phyloP scores from a whole-genome alignment of 768 basidiomycete species.

The Macrolepiota albuminosa region DNA sequence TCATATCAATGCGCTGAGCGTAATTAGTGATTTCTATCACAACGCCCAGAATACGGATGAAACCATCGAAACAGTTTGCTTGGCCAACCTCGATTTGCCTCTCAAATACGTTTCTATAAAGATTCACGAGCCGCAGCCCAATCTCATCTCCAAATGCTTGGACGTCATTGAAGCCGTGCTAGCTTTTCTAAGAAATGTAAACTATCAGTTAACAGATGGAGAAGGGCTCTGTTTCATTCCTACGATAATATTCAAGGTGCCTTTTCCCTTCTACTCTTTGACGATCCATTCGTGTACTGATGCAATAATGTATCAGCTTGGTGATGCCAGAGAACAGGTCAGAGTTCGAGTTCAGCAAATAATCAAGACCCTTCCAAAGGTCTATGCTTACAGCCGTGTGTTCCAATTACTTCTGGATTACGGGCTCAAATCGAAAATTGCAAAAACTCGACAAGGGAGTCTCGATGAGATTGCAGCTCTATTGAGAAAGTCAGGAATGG shows the following conservation, averaged over 20 bases:
- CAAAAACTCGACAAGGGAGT: slow-evolving; percentile 85
- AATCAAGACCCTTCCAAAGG: slow-evolving; percentile 78
- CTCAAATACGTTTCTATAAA: slow-evolving; percentile 93
- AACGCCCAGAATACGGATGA: slow-evolving; percentile 54
- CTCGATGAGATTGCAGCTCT: slow-evolving; percentile 78
- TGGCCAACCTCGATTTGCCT: slow-evolving; percentile 87
- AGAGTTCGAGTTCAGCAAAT: slow-evolving; percentile 78
- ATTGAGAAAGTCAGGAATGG: slow-evolving; percentile 77
- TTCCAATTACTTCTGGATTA: slow-evolving; percentile 86
- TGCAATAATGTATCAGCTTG: slow-evolving; percentile 55
- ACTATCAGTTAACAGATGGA: slow-evolving; percentile 77
- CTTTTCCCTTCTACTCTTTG: slow-evolving; percentile 2
- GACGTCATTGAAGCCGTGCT: slow-evolving; percentile 82
- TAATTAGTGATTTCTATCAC: slow-evolving; percentile 72
- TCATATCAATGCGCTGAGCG: slow-evolving; percentile 71
- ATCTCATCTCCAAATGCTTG: slow-evolving; percentile 80
- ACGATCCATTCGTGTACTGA: neutral
- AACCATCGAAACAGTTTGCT: slow-evolving; percentile 53
- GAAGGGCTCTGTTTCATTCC: slow-evolving; percentile 90
- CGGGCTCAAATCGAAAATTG: slow-evolving; percentile 85
- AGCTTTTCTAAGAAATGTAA: slow-evolving; percentile 63
- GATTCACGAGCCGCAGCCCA: slow-evolving; percentile 87
- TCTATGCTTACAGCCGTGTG: slow-evolving; percentile 90
- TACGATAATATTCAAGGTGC: slow-evolving; percentile 83
- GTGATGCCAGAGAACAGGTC: slow-evolving; percentile 84